phyloP scores from a whole-genome alignment of 306 rosid species.

The Morella rubra region DNA sequence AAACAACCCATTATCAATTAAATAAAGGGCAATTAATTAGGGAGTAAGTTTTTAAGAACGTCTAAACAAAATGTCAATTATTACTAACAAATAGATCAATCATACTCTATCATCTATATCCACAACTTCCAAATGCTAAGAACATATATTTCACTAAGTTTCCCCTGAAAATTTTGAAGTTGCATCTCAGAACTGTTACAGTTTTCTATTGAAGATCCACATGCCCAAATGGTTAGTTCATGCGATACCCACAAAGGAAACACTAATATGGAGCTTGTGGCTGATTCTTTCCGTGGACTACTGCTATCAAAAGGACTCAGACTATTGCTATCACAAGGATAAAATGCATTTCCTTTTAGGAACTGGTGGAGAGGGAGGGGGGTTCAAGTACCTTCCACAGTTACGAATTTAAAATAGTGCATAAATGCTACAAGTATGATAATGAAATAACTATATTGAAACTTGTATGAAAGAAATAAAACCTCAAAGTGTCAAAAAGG shows the following conservation, averaged over 20 bases:
- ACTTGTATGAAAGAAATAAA: too few relatives aligned
- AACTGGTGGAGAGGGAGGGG: background rate
- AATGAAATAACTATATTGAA: too few relatives aligned
- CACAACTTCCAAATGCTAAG: background rate
- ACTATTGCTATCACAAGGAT: too few relatives aligned
- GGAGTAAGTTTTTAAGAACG: background rate
- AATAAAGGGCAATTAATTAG: background rate
- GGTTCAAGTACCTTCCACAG: too few relatives aligned
- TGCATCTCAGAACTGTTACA: background rate
- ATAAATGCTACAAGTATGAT: too few relatives aligned
- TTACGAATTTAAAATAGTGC: too few relatives aligned
- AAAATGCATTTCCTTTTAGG: too few relatives aligned
- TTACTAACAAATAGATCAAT: background rate
- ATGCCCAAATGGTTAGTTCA: background rate
- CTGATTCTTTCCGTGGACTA: too few relatives aligned
- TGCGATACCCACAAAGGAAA: background rate
- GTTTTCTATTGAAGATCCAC: background rate
- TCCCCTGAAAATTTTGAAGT: background rate
- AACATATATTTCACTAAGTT: background rate
- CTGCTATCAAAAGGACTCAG: too few relatives aligned
- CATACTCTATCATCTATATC: background rate
- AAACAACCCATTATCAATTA: background rate
- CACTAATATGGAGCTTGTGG: too few relatives aligned
- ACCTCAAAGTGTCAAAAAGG: too few relatives aligned
- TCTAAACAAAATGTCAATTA: background rate